phyloP scores from a whole-genome alignment of 1,139 yeast species.

The Hyphopichia burtonii region DNA sequence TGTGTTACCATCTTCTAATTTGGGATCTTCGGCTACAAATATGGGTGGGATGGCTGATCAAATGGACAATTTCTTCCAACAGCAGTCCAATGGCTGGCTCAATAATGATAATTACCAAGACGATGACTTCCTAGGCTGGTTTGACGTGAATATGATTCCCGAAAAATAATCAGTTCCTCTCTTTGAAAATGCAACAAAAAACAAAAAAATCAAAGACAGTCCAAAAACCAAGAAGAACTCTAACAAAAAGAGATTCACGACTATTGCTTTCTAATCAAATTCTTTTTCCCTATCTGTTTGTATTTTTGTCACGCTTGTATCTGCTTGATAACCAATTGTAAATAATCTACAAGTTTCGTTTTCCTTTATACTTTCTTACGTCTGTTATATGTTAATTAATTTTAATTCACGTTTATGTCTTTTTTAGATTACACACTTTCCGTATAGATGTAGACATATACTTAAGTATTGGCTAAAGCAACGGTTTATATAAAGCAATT shows the following conservation, averaged over 20 bases:
- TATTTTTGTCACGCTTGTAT: background rate
- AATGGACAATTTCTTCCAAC: slow-evolving; percentile 63
- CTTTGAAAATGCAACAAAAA: no score
- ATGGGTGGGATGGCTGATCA: slow-evolving; percentile 35
- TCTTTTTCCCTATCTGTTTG: background rate
- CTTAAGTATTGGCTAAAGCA: no score
- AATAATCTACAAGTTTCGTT: background rate
- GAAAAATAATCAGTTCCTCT: slow-evolving; percentile 13
- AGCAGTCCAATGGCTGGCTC: slow-evolving; percentile 80
- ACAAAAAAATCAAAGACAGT: no score
- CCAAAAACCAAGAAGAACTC: background rate
- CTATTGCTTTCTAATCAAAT: no score
- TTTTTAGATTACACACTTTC: background rate
- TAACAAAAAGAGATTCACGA: no score
- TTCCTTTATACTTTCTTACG: background rate
- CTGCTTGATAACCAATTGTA: background rate
- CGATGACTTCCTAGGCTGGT: slow-evolving; percentile 95
- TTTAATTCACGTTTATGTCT: background rate
- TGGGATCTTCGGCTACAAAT: background rate
- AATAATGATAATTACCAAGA: slow-evolving; percentile 61
- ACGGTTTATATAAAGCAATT: no score
- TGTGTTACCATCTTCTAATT: background rate
- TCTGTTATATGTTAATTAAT: background rate
- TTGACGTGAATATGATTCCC: slow-evolving; percentile 58
- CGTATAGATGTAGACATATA: no score